Base-by-base conservation (phyloP, 148 eudicot species). In the Silene conica region DNA sequence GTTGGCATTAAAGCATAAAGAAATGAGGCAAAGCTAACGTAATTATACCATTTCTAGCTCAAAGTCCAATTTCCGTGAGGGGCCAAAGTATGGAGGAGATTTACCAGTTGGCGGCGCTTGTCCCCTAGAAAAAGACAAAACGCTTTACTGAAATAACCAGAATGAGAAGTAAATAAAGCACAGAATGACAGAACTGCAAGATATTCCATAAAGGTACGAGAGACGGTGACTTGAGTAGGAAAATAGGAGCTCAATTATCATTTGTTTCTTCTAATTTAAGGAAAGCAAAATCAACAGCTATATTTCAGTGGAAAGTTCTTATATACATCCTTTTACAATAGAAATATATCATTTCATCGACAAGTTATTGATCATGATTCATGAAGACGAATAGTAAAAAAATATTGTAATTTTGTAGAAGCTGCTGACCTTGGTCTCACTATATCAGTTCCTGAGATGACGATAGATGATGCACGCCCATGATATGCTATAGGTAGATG, bases 401-500 rank as follows among this genome's bases (percentile, higher is more conserved):
- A 21, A 46, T n/a, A 46, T 54, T 18, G 21, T 7, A 70, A 66
- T n/a, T 34, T 54, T 18, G 21, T 7, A 70, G 62, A 16, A 26
- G 20, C 55, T 38, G 56, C 77, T 79, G 76, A 94, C 98, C 90
- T 94, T 86, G 98, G 98, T 52, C 98, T 85, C 31, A 81, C 76
- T 56, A 94, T 92, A 71, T 90, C 96, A 43, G 98, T 90, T 76
- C 98, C 98, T 63, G 98, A 92, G 69, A 89, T 82, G 71, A 94
- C 96, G 76, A 94, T 55, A 50, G 98, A 94, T 73, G 98, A 94
- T 56, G 98, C 96, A 71, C 98, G 88, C 69, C 98, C 98, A 84
- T 94, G 98, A 82, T 94, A 94, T 11, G 97, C 98, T 82, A 94
- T 94, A 61, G 98, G 97, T 79, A 94, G 85, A 80, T 86, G 86